These are phyloP conservation scores for Saccharomycopsis crataegensis DNA, from an alignment of 1,139 yeast genomes.

Conservation along the genomic window DNA sequence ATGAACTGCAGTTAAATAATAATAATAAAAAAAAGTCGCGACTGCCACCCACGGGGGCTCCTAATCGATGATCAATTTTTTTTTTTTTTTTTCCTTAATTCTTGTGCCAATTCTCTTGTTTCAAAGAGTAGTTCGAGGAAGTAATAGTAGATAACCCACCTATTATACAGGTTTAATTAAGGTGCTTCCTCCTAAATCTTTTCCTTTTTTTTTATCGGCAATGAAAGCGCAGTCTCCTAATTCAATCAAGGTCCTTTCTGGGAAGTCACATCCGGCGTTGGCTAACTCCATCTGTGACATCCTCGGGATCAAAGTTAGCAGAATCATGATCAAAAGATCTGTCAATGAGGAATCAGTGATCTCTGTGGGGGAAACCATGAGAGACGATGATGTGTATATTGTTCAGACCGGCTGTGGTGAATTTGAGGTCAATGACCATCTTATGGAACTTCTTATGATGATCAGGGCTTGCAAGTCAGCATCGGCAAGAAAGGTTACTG, in stretches of 20 bases:
- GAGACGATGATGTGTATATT: constrained; percentile 54
- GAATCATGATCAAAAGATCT: constrained; percentile 61
- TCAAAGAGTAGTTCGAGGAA: too few relatives aligned
- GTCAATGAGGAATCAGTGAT: constrained; percentile 67
- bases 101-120: too few relatives aligned
- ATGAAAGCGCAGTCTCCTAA: constrained; percentile 28
- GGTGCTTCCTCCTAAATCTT: too few relatives aligned
- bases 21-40: too few relatives aligned
- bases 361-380: constrained; percentile 48
- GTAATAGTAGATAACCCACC: too few relatives aligned
- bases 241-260: constrained; percentile 74
- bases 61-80: too few relatives aligned
- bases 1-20: too few relatives aligned
- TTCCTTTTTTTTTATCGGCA: too few relatives aligned
- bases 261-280: constrained; percentile 86
- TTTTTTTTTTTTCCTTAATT: too few relatives aligned
- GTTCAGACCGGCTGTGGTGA: constrained; percentile 52
- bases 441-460: constrained; percentile 50
- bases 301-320: constrained; percentile 53
- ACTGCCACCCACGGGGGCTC: too few relatives aligned
- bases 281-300: constrained; percentile 64
- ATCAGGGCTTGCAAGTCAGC: constrained; percentile 56
- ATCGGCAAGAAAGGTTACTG: constrained; percentile 54
- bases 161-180: too few relatives aligned
- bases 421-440: constrained; percentile 41